phyloP scores from a whole-genome alignment of 257 asterid genomes.

The Nicotiana obtusifolia region DNA sequence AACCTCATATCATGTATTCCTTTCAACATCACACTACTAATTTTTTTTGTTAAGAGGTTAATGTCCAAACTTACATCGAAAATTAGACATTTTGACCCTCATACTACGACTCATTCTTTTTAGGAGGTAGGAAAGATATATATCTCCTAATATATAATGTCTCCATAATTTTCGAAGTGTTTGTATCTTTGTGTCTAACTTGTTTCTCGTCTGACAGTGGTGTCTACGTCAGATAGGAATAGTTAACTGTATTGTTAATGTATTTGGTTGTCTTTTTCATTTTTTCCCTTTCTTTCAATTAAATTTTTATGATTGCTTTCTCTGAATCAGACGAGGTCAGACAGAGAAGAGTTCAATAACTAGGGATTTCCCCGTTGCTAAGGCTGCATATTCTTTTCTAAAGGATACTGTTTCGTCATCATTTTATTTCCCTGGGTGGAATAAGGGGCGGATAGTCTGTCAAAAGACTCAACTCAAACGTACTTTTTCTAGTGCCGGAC shows the following conservation, averaged over 20 bases:
- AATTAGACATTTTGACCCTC: not conserved
- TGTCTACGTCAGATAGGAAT: not conserved
- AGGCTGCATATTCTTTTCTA: slow-evolving; percentile 70
- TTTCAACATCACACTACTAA: not conserved
- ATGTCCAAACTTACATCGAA: not conserved
- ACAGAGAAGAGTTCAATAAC: slow-evolving; percentile 82
- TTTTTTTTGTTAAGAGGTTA: not conserved
- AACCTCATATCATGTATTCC: not conserved
- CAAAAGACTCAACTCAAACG: slow-evolving; percentile 81
- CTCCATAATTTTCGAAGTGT: not conserved
- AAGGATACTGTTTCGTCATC: slow-evolving; percentile 64
- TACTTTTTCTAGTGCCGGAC: slow-evolving; percentile 29
- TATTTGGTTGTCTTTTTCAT: not conserved
- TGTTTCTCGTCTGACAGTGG: not conserved
- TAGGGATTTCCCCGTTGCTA: slow-evolving; percentile 77
- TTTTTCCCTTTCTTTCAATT: not conserved
- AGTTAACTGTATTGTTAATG: not conserved
- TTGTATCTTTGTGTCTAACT: not conserved
- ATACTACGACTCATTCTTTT: not conserved
- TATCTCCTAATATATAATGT: not conserved
- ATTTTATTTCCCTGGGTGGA: slow-evolving; percentile 85
- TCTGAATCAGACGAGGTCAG: slow-evolving; percentile 66
- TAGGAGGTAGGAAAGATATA: not conserved
- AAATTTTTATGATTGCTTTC: not conserved
- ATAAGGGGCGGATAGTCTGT: slow-evolving; percentile 81